phyloP scores from a whole-genome alignment of 2,329 filamentous ascomycete genomes.

The Chaetoscypha palmicola region DNA sequence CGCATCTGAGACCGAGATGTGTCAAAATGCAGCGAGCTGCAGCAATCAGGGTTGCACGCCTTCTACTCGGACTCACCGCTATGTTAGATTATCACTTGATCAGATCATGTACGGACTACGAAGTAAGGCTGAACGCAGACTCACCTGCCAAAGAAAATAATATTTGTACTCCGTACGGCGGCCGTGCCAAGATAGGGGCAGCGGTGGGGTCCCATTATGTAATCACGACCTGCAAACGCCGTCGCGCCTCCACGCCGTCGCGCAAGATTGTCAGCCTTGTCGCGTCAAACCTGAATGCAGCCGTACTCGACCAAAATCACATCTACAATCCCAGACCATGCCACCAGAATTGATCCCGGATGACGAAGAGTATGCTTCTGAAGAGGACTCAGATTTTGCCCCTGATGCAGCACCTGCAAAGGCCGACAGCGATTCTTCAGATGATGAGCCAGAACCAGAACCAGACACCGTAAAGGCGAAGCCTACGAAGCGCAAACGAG shows the following conservation, averaged over 20 bases:
- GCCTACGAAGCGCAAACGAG: constrained; percentile 32
- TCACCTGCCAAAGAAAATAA: too few relatives aligned
- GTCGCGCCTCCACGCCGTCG: background rate
- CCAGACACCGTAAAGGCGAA: constrained; percentile 20
- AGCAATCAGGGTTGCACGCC: background rate
- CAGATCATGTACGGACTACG: too few relatives aligned
- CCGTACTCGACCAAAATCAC: background rate
- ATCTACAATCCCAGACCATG: constrained; percentile 16
- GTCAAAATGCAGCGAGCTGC: background rate
- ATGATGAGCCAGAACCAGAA: constrained; percentile 26
- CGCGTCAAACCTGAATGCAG: background rate
- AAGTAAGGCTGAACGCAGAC: too few relatives aligned
- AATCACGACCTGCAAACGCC: background rate
- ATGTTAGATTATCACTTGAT: too few relatives aligned
- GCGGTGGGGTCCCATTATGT: background rate
- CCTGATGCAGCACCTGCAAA: constrained; percentile 43
- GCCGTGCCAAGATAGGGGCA: background rate
- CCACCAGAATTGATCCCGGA: constrained; percentile 26
- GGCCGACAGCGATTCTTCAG: constrained; percentile 30
- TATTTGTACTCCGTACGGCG: background rate
- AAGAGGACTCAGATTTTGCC: constrained; percentile 68
- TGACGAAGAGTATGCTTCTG: constrained; percentile 55
- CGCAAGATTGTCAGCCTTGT: background rate
- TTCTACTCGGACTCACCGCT: background rate
- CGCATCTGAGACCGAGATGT: background rate